phyloP scores from a whole-genome alignment of 345 rosid species.

The Brassica incana region DNA sequence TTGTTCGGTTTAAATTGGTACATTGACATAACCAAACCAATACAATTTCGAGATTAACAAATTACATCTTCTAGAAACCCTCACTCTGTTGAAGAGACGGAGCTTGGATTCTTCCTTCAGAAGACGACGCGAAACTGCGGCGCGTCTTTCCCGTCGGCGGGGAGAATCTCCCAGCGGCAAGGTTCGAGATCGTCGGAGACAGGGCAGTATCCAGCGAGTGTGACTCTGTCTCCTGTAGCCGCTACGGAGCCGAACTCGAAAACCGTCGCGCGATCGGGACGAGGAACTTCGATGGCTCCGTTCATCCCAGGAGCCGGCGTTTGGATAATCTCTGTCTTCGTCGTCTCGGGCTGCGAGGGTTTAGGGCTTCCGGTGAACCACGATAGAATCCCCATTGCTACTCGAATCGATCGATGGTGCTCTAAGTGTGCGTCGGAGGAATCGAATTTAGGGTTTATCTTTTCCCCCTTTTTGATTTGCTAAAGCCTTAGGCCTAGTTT shows the following conservation, averaged over 20 bases:
- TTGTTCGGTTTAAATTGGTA: background rate
- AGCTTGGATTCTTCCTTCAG: conserved; percentile 31
- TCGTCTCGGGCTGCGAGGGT: conserved; percentile 37
- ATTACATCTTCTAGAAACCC: background rate
- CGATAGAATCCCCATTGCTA: conserved; percentile 76
- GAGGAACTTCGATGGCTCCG: conserved; percentile 85
- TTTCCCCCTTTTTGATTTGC: conserved; percentile 19
- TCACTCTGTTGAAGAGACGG: background rate
- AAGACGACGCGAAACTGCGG: conserved; percentile 94
- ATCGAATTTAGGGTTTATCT: conserved; percentile 33
- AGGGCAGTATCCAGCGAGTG: conserved; percentile 88
- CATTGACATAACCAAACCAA: conserved; percentile 25
- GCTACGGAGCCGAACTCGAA: conserved; percentile 90
- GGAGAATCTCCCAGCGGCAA: conserved; percentile 87
- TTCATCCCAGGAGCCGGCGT: conserved; percentile 58
- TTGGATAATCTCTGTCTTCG: conserved; percentile 33
- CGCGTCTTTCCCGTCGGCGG: conserved; percentile 67
- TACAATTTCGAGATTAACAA: conserved; percentile 20
- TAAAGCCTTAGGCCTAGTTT: background rate
- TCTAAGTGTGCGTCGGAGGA: background rate
- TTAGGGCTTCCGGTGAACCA: conserved; percentile 69
- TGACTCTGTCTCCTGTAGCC: conserved; percentile 72
- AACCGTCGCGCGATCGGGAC: conserved; percentile 71
- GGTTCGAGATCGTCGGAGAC: conserved; percentile 94
- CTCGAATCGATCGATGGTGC: conserved; percentile 16